Conservation (phyloP, 306 rosid genomes). For the Comarum palustre region DNA sequence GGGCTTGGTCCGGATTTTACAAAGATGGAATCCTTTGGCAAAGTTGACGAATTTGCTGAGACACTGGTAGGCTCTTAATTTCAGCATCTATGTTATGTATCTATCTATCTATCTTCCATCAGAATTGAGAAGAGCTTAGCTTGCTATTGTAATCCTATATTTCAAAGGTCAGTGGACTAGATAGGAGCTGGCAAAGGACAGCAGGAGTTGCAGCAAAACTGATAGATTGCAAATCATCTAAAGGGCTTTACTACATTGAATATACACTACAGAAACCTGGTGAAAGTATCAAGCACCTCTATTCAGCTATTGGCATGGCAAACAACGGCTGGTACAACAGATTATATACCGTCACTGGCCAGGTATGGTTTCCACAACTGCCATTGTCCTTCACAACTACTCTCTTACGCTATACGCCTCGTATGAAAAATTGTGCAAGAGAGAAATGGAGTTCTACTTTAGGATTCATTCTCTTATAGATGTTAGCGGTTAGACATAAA, state of each 20-base stretch:
- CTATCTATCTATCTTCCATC: not conserved
- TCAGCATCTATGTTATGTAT: not conserved
- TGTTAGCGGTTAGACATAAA: not conserved
- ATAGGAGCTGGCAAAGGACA: slow-evolving; percentile 91
- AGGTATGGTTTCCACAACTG: slow-evolving; percentile 40
- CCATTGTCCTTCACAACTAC: not conserved
- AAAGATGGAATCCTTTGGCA: slow-evolving; percentile 88
- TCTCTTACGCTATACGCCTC: not conserved
- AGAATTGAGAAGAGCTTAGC: not conserved
- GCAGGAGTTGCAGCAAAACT: slow-evolving; percentile 91
- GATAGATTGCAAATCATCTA: slow-evolving; percentile 52
- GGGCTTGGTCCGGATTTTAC: slow-evolving; percentile 92
- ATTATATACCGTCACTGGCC: slow-evolving; percentile 86
- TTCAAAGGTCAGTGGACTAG: slow-evolving; percentile 73
- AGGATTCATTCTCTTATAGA: not conserved
- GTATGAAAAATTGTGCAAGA: not conserved
- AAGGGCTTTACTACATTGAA: slow-evolving; percentile 76
- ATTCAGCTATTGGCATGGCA: slow-evolving; percentile 87
- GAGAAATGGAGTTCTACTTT: not conserved
- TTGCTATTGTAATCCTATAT: not conserved
- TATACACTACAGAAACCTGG: slow-evolving; percentile 75
- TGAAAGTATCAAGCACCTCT: slow-evolving; percentile 63
- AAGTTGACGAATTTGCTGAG: slow-evolving; percentile 92
- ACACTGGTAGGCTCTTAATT: slow-evolving; percentile 50
- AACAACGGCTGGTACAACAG: slow-evolving; percentile 86